Base-by-base conservation (phyloP, 2,329 filamentous ascomycete genomes). In the Pyrenophora seminiperda region DNA sequence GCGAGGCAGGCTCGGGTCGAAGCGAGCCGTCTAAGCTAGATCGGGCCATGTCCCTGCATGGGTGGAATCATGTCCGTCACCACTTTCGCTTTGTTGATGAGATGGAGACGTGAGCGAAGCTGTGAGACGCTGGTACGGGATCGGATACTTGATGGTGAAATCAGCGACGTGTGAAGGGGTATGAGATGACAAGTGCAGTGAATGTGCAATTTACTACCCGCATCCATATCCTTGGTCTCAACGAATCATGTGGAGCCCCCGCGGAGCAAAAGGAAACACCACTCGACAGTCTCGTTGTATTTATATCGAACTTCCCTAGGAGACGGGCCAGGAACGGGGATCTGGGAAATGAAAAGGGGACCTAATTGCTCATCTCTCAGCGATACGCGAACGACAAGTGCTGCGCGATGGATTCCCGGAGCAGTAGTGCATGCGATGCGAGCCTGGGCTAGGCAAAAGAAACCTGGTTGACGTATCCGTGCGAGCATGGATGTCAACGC, bases 401-500 rank as follows among this genome's bases (percentile, higher is more conserved):
- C 7, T 27, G 24, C 24, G 24, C 24, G 5, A 27, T 27, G 24
- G 24, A 2, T 7, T 27, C 22, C 22, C 4, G 22, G 7, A 27
- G 22, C 22, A 27, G 5, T 27, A 27, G 22, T 27, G 22, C 7
- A 34, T 44, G 30, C 27, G 15, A 47, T 18, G n/a, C 32, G 27
- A 9, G 22, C 7, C 3, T n/a, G n/a, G 27, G 38, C n/a, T 29
- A 32, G 14, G 33, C 40, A 43, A 36, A 48, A 47, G 33, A 42
- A 43, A 52, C 18, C 48, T 40, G 13, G 27, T 48, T 51, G 48
- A 51, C 37, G 44, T 47, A 37, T n/a, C 7, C 29, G 41, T 41
- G 24, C 6, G 22, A 41, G 43, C 33, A 38, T 42, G 1, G 43
- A 39, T 40, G 22, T n/a, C 17, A 43, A 53, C 53, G 53, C 53